These are phyloP conservation scores for Vigna trinervia DNA, from an alignment of 306 rosid genomes.

Conservation along the genomic window DNA sequence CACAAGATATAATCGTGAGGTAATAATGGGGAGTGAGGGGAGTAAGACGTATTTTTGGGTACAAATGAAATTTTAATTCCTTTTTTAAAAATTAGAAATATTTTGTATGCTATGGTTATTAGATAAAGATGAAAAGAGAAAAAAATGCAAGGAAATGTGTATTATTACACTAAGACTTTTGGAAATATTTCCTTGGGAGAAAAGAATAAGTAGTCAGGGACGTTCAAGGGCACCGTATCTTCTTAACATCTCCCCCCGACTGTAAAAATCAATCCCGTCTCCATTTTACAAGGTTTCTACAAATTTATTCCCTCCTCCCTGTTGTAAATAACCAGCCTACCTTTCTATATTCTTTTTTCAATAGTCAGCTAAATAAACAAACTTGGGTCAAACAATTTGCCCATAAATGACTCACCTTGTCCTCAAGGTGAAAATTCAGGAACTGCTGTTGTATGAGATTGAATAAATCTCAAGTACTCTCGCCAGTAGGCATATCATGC, in stretches of 20 bases:
- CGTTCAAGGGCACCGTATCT: not conserved
- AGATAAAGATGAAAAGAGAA: not conserved
- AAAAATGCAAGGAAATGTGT: not conserved
- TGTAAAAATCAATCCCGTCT: not conserved
- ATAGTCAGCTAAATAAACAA: not conserved
- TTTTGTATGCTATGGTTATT: not conserved
- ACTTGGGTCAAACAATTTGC: not conserved
- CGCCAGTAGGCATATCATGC: not conserved
- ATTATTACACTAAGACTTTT: not conserved
- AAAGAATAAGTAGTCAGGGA: not conserved
- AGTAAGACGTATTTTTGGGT: not conserved
- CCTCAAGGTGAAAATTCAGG: not conserved
- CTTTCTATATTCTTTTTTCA: not conserved
- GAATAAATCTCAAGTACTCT: not conserved
- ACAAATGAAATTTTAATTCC: slow-evolving; percentile 1
- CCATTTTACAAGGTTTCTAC: not conserved
- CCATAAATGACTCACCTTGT: not conserved
- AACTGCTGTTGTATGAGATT: not conserved
- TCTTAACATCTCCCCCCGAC: not conserved
- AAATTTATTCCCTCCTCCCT: not conserved
- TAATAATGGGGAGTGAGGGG: not conserved
- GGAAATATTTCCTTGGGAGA: not conserved
- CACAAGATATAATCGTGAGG: not conserved
- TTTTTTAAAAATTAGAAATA: not conserved
- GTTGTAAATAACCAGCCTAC: not conserved